phyloP scores from a whole-genome alignment of 176 grass and related monocot species.

The Aegilops umbellulata region DNA sequence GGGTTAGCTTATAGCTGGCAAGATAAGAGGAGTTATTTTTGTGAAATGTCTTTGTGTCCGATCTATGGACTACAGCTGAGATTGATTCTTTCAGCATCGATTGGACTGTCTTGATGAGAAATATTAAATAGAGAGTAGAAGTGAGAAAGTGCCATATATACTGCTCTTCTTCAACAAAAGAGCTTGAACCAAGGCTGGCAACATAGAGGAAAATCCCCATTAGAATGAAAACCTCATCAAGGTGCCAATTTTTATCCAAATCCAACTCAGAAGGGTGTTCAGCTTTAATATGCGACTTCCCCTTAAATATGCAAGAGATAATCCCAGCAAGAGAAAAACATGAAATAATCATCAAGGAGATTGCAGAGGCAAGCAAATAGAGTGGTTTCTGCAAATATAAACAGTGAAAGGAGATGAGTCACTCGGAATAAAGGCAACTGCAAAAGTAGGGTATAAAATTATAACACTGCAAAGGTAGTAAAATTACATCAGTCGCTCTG shows the following conservation, averaged over 20 bases:
- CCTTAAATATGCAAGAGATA: slow-evolving; percentile 40
- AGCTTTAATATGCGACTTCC: slow-evolving; percentile 19
- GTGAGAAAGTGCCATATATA: slow-evolving; percentile 93
- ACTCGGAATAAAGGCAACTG: not conserved
- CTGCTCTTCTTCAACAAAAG: slow-evolving; percentile 99
- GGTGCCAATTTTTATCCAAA: slow-evolving; percentile 33
- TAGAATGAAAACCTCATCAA: slow-evolving; percentile 77
- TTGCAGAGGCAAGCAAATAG: slow-evolving; percentile 61
- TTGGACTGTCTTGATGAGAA: slow-evolving; percentile 56
- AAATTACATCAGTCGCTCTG: slow-evolving; percentile 94
- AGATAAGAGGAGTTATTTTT: slow-evolving; percentile 10
- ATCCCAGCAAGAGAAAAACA: slow-evolving; percentile 49
- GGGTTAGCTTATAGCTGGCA: slow-evolving; percentile 27
- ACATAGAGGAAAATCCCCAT: slow-evolving; percentile 59
- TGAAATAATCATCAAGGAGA: slow-evolving; percentile 66
- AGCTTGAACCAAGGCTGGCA: slow-evolving; percentile 76
- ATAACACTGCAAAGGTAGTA: slow-evolving; percentile 28
- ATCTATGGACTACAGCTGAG: slow-evolving; percentile 15
- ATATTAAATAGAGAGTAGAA: slow-evolving; percentile 83
- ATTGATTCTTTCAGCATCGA: slow-evolving; percentile 48
- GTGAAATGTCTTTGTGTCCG: slow-evolving; percentile 1
- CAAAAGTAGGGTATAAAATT: slow-evolving; percentile 15
- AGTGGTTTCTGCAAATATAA: slow-evolving; percentile 81
- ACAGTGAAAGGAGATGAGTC: slow-evolving; percentile 14
- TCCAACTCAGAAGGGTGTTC: slow-evolving; percentile 10